Conservation (phyloP, 2,329 filamentous ascomycete species). For the Dactylellina cionopaga region DNA sequence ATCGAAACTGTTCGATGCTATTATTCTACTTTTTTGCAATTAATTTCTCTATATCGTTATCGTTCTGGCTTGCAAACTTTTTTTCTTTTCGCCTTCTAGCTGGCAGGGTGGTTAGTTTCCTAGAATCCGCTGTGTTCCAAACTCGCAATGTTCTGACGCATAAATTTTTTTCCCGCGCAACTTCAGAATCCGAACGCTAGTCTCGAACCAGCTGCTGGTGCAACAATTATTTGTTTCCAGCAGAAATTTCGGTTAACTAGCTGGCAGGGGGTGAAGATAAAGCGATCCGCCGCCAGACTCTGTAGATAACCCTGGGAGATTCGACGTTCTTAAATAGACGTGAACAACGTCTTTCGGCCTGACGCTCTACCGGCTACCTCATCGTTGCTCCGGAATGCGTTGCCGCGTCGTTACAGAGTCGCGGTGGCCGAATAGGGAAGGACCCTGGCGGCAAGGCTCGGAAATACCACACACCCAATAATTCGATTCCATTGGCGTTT, state of each 20-base stretch:
- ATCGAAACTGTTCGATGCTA: slow-evolving; percentile 54
- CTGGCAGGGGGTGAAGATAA: too few species aligned
- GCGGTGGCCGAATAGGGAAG: background rate
- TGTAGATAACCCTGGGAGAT: too few species aligned
- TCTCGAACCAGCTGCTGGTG: slow-evolving; percentile 24
- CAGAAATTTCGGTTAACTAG: too few species aligned
- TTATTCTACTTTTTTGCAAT: slow-evolving; percentile 34
- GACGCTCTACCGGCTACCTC: too few species aligned
- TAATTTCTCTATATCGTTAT: slow-evolving; percentile 20
- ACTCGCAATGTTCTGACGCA: background rate
- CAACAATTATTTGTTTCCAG: too few species aligned
- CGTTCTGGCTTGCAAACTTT: background rate
- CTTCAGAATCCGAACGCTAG: slow-evolving; percentile 11
- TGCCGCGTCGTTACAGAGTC: slow-evolving; percentile 22
- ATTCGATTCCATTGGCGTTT: background rate
- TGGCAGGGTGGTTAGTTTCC: background rate
- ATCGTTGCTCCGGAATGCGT: background rate
- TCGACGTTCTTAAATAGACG: too few species aligned
- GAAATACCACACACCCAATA: slow-evolving; percentile 14
- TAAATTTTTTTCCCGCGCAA: background rate
- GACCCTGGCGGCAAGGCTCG: too few species aligned
- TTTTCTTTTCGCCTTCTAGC: background rate
- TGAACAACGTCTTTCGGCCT: too few species aligned
- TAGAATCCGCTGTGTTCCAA: too few species aligned
- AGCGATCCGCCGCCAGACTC: too few species aligned